These are phyloP conservation scores for Peribolospora kevripleyi DNA, from an alignment of 768 basidiomycete species.

Conservation along the genomic window DNA sequence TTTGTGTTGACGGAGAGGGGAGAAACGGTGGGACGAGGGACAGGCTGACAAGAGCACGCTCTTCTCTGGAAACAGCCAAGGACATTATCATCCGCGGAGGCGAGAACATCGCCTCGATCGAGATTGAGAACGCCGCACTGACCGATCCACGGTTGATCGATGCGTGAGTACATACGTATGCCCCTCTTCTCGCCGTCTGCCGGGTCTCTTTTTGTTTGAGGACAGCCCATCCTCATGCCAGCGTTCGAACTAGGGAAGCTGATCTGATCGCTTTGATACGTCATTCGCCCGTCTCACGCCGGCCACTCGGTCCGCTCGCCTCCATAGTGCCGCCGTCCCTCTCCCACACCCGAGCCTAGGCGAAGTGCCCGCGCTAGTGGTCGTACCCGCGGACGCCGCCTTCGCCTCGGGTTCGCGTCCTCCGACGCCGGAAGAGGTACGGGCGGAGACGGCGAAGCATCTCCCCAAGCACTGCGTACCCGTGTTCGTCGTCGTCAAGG, in stretches of 20 bases:
- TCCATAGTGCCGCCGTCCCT: neutral
- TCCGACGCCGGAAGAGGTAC: neutral
- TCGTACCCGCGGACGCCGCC: neutral
- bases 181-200: neutral
- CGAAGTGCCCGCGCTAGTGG: neutral
- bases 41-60: no score
- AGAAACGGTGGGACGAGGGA: neutral
- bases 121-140: conserved; percentile 12
- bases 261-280: no score
- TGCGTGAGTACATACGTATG: no score
- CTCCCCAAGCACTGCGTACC: conserved; percentile 10
- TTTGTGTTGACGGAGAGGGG: neutral
- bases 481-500: conserved; percentile 6
- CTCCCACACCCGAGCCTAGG: neutral
- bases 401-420: no score
- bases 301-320: no score
- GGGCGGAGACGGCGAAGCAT: neutral
- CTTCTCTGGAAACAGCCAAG: neutral
- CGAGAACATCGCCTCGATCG: conserved; percentile 13
- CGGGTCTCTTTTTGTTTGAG: neutral
- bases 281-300: no score
- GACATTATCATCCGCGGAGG: conserved; percentile 13
- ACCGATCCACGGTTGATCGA: conserved; percentile 2
- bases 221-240: neutral
- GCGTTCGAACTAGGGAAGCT: neutral